phyloP scores from a whole-genome alignment of 139 green algal genomes.

The Chlorella sp. region DNA sequence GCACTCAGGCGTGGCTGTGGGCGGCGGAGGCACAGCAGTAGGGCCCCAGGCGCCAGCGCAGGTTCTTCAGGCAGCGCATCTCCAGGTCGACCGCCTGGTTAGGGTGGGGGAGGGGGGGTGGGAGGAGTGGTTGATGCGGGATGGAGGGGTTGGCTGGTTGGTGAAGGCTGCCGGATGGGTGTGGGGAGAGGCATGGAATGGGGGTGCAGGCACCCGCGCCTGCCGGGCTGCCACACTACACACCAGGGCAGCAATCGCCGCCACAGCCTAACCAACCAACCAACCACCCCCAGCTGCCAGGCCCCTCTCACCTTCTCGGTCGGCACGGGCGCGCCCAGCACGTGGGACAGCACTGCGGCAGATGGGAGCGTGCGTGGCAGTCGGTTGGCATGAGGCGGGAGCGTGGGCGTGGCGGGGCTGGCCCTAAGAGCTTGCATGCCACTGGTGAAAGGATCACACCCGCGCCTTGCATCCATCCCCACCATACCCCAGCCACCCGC shows the following conservation, averaged over 20 bases:
- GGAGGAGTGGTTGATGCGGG: neutral
- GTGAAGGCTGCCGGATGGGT: neutral
- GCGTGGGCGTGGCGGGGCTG: no score
- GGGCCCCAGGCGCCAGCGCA: conserved; percentile 22
- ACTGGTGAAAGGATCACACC: no score
- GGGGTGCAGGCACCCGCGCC: neutral
- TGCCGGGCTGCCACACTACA: neutral
- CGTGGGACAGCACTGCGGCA: no score
- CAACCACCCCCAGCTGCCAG: no score
- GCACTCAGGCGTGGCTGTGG: neutral
- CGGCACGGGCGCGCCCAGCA: neutral
- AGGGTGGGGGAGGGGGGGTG: neutral
- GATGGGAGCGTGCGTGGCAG: no score
- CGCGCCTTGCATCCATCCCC: no score
- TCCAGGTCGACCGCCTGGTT: neutral
- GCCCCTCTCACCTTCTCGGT: neutral
- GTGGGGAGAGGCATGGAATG: neutral
- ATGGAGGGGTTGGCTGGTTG: no score
- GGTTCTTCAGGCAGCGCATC: neutral
- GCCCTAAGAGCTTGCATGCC: no score
- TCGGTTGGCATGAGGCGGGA: no score
- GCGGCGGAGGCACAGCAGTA: conserved; percentile 8
- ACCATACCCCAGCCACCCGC: no score
- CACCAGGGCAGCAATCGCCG: no score
- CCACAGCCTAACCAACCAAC: no score